A percentile compares a stretch with the other conserved stretches of the same genome.
phyloP scores from a whole-genome alignment of 2,329 filamentous ascomycete genomes.

The Botryotinia narcissicola region DNA sequence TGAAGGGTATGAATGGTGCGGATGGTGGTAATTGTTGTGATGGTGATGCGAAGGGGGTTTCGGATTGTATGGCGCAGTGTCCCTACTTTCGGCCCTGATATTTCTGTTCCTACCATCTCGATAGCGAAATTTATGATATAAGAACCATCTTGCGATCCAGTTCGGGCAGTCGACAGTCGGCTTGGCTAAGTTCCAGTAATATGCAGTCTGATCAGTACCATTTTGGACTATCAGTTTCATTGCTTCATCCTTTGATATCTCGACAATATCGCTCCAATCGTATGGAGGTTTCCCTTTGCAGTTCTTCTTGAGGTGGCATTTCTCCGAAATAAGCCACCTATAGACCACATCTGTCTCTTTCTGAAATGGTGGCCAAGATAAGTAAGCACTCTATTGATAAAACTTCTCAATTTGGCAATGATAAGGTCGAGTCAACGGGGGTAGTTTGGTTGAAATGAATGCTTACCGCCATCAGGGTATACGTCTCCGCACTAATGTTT shows the following conservation, averaged over 20 bases:
- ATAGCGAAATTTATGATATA: conserved; percentile 40
- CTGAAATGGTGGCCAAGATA: conserved; percentile 26
- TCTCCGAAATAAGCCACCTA: conserved; percentile 35
- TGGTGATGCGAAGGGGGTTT: not conserved
- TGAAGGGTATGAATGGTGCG: not conserved
- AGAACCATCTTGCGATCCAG: conserved; percentile 39
- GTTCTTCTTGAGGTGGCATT: conserved; percentile 36
- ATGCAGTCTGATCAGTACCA: conserved; percentile 29
- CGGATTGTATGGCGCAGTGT: not conserved
- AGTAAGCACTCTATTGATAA: conserved; percentile 29
- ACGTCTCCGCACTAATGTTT: conserved; percentile 32
- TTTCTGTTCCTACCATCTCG: conserved; percentile 38
- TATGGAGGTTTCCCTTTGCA: conserved; percentile 36
- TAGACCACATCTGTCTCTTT: conserved; percentile 38
- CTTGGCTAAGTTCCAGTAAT: conserved; percentile 35
- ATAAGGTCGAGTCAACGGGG: not conserved
- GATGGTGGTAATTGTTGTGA: not conserved
- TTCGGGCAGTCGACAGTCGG: conserved; percentile 32
- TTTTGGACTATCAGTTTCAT: conserved; percentile 31
- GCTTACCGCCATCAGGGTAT: conserved; percentile 38
- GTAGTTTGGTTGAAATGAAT: conserved; percentile 3
- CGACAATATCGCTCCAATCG: conserved; percentile 38
- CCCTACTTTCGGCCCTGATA: conserved; percentile 1
- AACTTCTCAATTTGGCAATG: not conserved
- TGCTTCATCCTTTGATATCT: conserved; percentile 37